Base-by-base conservation (phyloP, 371 early-diverging fungal genomes). In the Zopfochytrium polystomum region DNA sequence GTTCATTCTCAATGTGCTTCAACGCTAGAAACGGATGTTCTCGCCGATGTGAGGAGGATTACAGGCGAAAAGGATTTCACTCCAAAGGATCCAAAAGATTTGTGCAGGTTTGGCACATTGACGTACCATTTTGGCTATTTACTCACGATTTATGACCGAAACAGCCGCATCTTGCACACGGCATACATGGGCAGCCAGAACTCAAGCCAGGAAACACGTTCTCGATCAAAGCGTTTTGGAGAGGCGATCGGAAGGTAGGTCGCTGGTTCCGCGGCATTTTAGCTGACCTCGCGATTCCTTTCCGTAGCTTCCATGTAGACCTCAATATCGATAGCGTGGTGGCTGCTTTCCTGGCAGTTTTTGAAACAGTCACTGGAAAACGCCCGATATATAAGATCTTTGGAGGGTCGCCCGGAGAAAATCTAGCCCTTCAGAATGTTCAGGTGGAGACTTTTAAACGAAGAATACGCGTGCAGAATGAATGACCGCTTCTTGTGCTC, bases 401-500 rank as follows among this genome's bases (percentile, higher is more conserved):
- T 62, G 98, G 97, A 4, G 96, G 96, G 5, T 82, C 87, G 0
- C 76, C 73, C 38, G 74, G 83, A 0, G 98, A 98, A 69, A 96
- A 97, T 64, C 66, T 96, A 64, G 99, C 98, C 0, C 74, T 97
- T 62, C 98, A 98, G 70, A 98, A 98, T 63, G 88, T 98, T 42
- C 98, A 95, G 66, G 85, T 83, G 63, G 27, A 34, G 9, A 23
- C 25, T 43, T 52, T 20, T 46, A 27, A 25, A 5, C 15, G 38
- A 38, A 18, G 38, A 7, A 31, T 27, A 27, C n/a, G n/a, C n/a
- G n/a, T n/a, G n/a, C n/a, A n/a, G n/a, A n/a, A n/a, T n/a, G n/a
- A n/a, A n/a, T n/a, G n/a, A n/a, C n/a, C n/a, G n/a, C n/a, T n/a
- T n/a, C n/a, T n/a, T n/a, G n/a, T n/a, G n/a, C n/a, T n/a, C 62